Conservation (phyloP, 1,284 basidiomycete species). For the Trametes hirsuta region DNA sequence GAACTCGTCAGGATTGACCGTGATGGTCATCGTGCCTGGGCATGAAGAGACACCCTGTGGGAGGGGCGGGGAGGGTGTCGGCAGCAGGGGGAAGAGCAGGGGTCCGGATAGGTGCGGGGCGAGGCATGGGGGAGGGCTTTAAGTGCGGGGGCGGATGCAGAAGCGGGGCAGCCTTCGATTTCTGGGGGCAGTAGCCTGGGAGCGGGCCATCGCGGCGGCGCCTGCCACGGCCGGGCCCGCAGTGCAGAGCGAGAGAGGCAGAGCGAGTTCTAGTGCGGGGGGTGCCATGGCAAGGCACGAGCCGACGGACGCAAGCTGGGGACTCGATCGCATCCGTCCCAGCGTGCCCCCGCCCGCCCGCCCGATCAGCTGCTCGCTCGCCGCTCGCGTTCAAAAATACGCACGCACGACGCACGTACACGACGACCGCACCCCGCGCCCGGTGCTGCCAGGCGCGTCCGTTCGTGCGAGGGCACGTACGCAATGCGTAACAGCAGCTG, state of each 20-base stretch:
- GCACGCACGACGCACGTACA: neutral
- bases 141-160: slow-evolving; percentile 5
- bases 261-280: neutral
- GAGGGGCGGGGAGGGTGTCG: neutral
- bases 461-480: neutral
- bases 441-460: neutral
- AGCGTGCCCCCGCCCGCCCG: no score
- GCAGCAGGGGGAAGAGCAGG: neutral
- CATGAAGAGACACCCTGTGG: neutral
- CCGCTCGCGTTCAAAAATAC: neutral
- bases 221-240: neutral
- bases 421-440: neutral
- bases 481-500: slow-evolving; percentile 1
- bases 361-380: neutral
- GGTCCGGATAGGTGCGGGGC: neutral
- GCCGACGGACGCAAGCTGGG: no score
- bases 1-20: slow-evolving; percentile 8
- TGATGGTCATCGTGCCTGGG: slow-evolving; percentile 5
- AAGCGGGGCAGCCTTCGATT: neutral
- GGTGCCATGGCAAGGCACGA: neutral
- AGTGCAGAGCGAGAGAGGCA: no score
- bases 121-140: neutral
- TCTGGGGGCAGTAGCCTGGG: slow-evolving; percentile 7
- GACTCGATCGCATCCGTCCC: no score
- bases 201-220: neutral